These are phyloP conservation scores for Dactylellina sp. DNA, from an alignment of 2,329 filamentous ascomycete species.

Conservation along the genomic window DNA sequence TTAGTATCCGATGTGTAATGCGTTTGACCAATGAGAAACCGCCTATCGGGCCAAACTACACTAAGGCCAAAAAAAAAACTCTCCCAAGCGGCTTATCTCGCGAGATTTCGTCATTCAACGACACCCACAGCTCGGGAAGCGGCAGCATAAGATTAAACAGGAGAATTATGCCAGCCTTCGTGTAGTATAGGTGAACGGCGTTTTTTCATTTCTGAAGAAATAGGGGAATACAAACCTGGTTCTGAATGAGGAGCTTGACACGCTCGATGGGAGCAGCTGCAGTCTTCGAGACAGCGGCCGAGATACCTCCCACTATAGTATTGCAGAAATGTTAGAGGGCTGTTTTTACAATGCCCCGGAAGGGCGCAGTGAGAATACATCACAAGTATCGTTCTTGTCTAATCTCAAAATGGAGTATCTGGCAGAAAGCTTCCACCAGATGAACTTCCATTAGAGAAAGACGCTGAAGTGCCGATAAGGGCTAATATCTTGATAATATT, in stretches of 20 bases:
- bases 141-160: background rate
- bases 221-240: conserved; percentile 80
- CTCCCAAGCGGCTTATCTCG: conserved; percentile 41
- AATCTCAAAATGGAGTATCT: conserved; percentile 8
- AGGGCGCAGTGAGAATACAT: conserved; percentile 1
- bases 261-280: conserved; percentile 99
- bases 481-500: conserved; percentile 26
- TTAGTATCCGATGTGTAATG: conserved; percentile 58
- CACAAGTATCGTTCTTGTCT: conserved; percentile 26
- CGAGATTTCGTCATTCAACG: conserved; percentile 45
- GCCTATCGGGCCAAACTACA: conserved; percentile 18
- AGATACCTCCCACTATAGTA: conserved; percentile 95
- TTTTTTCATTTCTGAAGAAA: conserved; percentile 5
- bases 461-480: conserved; percentile 16
- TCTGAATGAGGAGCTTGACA: conserved; percentile 99
- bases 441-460: conserved; percentile 93
- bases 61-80: conserved; percentile 37
- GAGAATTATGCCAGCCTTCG: background rate
- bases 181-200: background rate
- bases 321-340: conserved; percentile 56
- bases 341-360: conserved; percentile 57
- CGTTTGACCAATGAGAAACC: conserved; percentile 57
- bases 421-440: conserved; percentile 73
- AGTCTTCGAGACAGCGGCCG: conserved; percentile 99
- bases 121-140: background rate